Conservation (phyloP, 176 grass and related monocot genomes). For the maize (Zea mays) region DNA sequence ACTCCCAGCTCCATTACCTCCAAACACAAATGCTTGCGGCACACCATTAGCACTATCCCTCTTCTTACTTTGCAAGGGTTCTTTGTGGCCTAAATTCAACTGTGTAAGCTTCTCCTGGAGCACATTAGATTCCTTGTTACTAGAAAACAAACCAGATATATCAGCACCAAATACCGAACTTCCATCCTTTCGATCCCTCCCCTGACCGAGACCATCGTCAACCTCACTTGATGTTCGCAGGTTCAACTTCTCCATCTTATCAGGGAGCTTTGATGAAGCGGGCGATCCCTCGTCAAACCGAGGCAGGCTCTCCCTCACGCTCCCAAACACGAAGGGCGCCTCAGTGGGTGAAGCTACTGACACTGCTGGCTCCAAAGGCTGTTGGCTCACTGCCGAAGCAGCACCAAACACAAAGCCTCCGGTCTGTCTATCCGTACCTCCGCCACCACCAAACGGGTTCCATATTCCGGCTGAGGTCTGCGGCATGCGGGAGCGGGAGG, state of each 20-base stretch:
- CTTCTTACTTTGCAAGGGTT: conserved; percentile 25
- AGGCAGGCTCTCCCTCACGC: conserved; percentile 46
- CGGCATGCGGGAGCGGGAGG: conserved; percentile 29
- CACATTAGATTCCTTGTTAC: conserved; percentile 1
- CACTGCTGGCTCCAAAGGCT: conserved; percentile 10
- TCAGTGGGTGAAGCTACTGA: conserved; percentile 1
- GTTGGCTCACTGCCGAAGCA: conserved; percentile 19
- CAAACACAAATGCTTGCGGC: conserved; percentile 55
- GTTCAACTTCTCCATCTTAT: conserved; percentile 61
- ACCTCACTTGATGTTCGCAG: conserved; percentile 32
- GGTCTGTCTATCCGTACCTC: conserved; percentile 10
- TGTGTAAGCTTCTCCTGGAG: conserved; percentile 54
- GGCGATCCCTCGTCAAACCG: conserved; percentile 37
- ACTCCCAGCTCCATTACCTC: conserved; percentile 34
- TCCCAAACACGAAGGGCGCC: conserved; percentile 44
- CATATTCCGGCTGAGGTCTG: conserved; percentile 30
- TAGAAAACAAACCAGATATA: conserved; percentile 27
- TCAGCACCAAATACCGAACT: conserved; percentile 29
- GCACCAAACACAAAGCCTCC: conserved; percentile 42
- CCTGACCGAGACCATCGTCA: conserved; percentile 4
- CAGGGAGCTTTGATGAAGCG: conserved; percentile 36
- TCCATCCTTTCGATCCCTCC: conserved; percentile 4
- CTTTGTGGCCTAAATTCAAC: conserved; percentile 54
- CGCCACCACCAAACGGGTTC: conserved; percentile 48
- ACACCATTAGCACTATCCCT: conserved; percentile 20